Base-by-base conservation (phyloP, 139 green algal species). In the Micractinium sp. region DNA sequence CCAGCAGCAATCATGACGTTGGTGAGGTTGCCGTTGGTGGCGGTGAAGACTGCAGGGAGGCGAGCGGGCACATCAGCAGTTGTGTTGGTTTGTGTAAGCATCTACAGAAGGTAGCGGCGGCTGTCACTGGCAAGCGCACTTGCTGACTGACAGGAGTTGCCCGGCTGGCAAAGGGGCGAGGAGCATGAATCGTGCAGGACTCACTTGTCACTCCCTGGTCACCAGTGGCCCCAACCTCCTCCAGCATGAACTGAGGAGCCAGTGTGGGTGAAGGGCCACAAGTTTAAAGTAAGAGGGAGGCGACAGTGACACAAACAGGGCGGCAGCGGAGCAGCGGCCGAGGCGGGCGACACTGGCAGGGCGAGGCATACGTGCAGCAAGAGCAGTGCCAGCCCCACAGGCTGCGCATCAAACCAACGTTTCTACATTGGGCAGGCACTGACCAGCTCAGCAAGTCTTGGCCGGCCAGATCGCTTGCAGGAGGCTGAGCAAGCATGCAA, bases 201-300 rank as follows among this genome's bases (percentile, higher is more conserved):
- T 84, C 41, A 84, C 78, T 36, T 12, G 85, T 88, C 16, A 81
- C 63, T 16, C 85, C 89, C 71, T 92, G 86, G 78, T 91, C 81
- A 2, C 90, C 90, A 33, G 90, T 93, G 23, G 88, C 87, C 19
- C 90, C 90, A 39, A 93, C 36, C 87, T 93, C 90, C 80, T 93
- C 91, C 73, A 93, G 78, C 2, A 85, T 60, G n/a, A 93, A 89
- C n/a, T 71, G 38, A 14, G 18, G 15, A 63, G 77, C 14, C 20
- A 75, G 5, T 35, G 73, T 20, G 31, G n/a, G 22, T 25, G 73
- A 33, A 76, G 69, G 27, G 20, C 2, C 18, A 12, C 20, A 71
- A 56, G n/a, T n/a, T n/a, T n/a, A n/a, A n/a, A n/a, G 47, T 71
- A 12, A 71, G 63, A 25, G 20, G 63, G 20, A 71, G 63, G 14